Evolutionary conservation across 441 rosid species (phyloP).

Genomic region (Isatis lusitanica): DNA sequence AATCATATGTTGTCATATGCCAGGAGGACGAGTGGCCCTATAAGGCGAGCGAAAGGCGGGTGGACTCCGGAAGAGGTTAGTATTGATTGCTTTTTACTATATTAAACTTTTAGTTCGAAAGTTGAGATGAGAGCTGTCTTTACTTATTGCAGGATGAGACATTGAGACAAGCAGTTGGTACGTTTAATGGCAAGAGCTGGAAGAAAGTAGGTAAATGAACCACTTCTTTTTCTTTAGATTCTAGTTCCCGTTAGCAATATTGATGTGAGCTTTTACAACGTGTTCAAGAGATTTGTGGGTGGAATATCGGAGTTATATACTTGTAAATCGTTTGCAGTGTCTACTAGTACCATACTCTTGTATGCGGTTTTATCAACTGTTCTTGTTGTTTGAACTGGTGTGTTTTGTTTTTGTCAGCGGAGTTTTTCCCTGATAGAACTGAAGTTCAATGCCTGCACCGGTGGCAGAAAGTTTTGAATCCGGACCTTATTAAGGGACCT

Average conservation of each 20-base stretch:
- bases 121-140: constrained; percentile 8
- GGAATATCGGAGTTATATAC: background rate
- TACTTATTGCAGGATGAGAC: constrained; percentile 79
- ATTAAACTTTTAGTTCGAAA: background rate
- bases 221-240: constrained; percentile 6
- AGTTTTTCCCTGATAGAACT: constrained; percentile 78
- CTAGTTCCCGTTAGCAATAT: background rate
- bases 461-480: constrained; percentile 99
- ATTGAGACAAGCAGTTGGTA: constrained; percentile 76
- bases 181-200: constrained; percentile 87
- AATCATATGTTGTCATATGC: constrained; percentile 25
- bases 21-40: constrained; percentile 96
- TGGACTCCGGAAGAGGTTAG: constrained; percentile 97
- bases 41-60: constrained; percentile 97
- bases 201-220: constrained; percentile 72
- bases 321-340: background rate
- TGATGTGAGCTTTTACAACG: constrained; percentile 6
- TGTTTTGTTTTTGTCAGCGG: constrained; percentile 58
- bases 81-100: constrained; percentile 1
- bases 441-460: constrained; percentile 98
- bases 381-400: constrained; percentile 1
- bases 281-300: background rate
- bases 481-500: constrained; percentile 96
- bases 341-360: background rate
- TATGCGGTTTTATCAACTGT: background rate